Evolutionary conservation across 352 stramenopile species (phyloP), one percentile per base, ranked within the genome.

Genomic region (Globisporangium takayamanum): DNA sequence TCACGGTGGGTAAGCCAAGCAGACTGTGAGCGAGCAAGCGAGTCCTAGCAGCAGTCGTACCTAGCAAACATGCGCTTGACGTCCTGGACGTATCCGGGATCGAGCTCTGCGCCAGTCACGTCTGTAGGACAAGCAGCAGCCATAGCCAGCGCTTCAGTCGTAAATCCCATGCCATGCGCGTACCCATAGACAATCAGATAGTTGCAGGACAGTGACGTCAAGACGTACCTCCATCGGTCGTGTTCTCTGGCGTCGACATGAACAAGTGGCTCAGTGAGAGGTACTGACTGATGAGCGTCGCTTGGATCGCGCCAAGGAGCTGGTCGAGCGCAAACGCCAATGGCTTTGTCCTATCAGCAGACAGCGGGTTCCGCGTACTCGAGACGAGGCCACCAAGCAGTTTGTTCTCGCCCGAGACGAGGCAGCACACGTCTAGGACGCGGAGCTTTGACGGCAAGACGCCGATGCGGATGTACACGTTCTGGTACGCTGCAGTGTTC

Each of bases 381-480:
- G 75, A 69, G 60, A 78, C 66, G 50, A 88, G 70, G 1, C 77
- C 78, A 20, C 76, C 78, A 0, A 92, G 63, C 50, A 92, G 57
- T 49, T 76, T 84, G 59, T 78, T 84, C 65, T 91, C 84, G 50
- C 77, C 72, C 28, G 73, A 75, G 5, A 91, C 73, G 42, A 81
- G 54, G 47, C 76, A 82, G 48, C 78, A 88, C 28, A 92, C 73
- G 44, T 91, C 70, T 20, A 92, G 61, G 37, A 86, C 80, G 14
- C 84, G 80, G 44, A 94, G 55, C 59, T 94, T 94, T 25, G 82
- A 88, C 20, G 79, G 68, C 33, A 84, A 78, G 44, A 94, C 82
- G 41, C 83, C 83, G 61, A 92, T 78, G 36, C 63, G 71, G 6
- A 88, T 74, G 41, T 79, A 92, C 10, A 90, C 68, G 66, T 89